Conservation (phyloP, 164 flowering plant species). For the Sextonia rubra region DNA sequence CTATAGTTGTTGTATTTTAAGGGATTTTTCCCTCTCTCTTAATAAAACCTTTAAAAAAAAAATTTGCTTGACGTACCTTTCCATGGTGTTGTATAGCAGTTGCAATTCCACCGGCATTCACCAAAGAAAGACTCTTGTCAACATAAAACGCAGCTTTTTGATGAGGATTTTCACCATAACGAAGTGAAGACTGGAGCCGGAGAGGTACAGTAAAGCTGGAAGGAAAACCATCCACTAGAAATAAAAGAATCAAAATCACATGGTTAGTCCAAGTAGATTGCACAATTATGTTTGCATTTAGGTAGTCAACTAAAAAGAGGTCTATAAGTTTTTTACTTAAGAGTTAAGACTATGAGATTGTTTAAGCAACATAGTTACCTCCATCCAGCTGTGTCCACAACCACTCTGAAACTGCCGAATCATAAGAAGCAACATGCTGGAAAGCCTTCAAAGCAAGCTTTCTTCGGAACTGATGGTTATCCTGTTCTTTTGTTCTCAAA, state of each 20-base stretch:
- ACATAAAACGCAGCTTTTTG: conserved; percentile 93
- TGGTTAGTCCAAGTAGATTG: no score
- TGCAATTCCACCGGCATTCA: conserved; percentile 91
- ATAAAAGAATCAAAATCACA: background rate
- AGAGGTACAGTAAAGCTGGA: conserved; percentile 35
- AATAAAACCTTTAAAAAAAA: no score
- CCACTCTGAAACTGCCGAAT: conserved; percentile 93
- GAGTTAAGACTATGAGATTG: background rate
- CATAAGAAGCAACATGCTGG: conserved; percentile 82
- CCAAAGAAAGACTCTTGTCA: conserved; percentile 68
- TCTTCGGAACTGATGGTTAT: conserved; percentile 63
- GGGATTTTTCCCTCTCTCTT: no score
- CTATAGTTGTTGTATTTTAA: no score
- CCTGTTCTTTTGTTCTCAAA: conserved; percentile 45
- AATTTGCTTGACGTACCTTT: conserved; percentile 46
- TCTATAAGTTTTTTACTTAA: no score
- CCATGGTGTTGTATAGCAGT: conserved; percentile 95
- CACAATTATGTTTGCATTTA: no score
- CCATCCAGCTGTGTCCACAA: conserved; percentile 70
- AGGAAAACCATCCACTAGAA: conserved; percentile 66
- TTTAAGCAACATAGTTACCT: conserved; percentile 39
- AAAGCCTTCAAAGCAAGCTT: conserved; percentile 98
- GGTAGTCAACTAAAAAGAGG: no score
- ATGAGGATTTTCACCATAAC: conserved; percentile 99
- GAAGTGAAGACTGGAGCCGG: conserved; percentile 35